Evolutionary conservation across 2,329 filamentous ascomycete species (phyloP), one percentile per base, ranked within the genome.

Genomic region (Penicillium capsulatum): DNA sequence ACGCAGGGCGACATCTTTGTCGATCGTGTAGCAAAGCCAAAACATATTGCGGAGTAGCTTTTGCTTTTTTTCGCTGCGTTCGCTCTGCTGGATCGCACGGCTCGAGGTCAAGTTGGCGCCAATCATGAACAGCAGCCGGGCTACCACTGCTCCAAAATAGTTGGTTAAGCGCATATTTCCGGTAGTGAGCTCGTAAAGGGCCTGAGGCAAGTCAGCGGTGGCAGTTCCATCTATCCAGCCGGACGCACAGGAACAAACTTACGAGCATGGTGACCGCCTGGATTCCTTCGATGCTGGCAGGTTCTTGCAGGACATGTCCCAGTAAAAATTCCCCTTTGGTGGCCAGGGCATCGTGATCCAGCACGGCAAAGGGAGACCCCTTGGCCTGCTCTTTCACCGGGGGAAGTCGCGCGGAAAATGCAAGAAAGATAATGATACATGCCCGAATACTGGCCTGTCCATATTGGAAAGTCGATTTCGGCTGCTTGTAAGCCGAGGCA

Each of bases 201-300:
- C 53, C 71, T 44, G 11, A 3, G 8, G 19, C 19, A 9, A 3
- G 15, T 20, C 7, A 29, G 9, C 10, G 13, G 15, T 17, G 13
- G 2, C n/a, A 7, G 13, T 7, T 14, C 27, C 8, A 9, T 30
- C 6, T 10, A 7, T 6, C 14, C 6, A 11, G n/a, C 27, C 27
- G 6, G 8, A 11, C 14, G 27, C 8, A 13, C 6, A 30, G 6
- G 8, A 13, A 30, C 8, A 31, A 10, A 57, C 71, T 51, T 56
- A 77, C 75, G 50, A 78, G 41, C 57, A 77, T 73, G 3, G 71
- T 53, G 1, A 69, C 44, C 1, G 72, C 63, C 43, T 78, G 70
- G 0, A 76, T 50, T 2, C 60, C 66, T 0, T 68, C 63, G 2
- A 76, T 31, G 11, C 57, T 73, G 3, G 58, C 45, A 1, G 65